Evolutionary conservation across 495 filamentous ascomycete genomes (phyloP).

Genomic region (Penicillium turbatum): DNA sequence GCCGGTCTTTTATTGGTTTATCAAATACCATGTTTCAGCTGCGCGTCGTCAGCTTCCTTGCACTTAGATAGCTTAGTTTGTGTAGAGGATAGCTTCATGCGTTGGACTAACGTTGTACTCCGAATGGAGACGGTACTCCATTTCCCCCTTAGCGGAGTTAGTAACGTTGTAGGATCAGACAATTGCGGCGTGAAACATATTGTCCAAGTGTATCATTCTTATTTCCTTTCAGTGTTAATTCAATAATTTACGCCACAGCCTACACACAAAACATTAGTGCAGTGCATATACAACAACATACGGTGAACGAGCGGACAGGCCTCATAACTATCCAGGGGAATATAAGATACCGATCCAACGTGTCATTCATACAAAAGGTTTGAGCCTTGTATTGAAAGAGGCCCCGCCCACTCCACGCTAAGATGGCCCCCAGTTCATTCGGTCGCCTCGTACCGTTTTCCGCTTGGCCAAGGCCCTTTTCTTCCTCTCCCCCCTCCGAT

Average conservation of each 20-base stretch:
- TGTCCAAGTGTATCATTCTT: too few species aligned
- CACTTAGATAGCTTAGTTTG: background rate
- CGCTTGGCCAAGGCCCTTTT: background rate
- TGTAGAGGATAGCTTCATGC: background rate
- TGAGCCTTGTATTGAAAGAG: background rate
- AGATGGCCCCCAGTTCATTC: background rate
- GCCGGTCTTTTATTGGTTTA: background rate
- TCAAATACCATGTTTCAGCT: background rate
- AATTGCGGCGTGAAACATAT: too few species aligned
- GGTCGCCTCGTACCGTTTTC: background rate
- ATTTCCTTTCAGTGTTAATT: too few species aligned
- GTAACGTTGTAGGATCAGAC: too few species aligned
- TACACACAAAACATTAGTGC: too few species aligned
- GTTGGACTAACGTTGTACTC: background rate
- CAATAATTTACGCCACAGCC: too few species aligned
- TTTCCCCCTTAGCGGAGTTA: background rate
- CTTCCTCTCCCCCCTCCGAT: background rate
- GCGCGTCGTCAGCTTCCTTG: conserved; percentile 5
- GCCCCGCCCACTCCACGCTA: background rate
- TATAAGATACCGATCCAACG: background rate
- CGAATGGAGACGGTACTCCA: background rate
- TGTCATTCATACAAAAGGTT: background rate
- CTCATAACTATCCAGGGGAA: too few species aligned
- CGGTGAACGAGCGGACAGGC: background rate
- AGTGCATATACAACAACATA: too few species aligned